Base-by-base conservation (phyloP, 139 green algal genomes). In the Klebsormidium nitens region DNA sequence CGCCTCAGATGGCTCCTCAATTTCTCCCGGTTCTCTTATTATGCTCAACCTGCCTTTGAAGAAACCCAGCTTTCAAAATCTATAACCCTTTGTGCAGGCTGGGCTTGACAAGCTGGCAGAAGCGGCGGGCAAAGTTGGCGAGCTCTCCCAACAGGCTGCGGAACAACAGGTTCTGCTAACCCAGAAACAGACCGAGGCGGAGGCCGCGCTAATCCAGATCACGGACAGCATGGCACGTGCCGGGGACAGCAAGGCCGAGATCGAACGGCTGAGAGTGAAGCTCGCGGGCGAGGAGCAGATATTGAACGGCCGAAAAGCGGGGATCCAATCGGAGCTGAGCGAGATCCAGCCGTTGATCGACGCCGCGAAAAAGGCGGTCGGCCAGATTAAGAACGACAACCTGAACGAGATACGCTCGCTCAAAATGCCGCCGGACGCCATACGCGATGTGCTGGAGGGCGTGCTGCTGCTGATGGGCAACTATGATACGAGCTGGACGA, bases 401-500 rank as follows among this genome's bases (percentile, higher is more conserved):
- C 81, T 95, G 36, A 88, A 85, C 47, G 89, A 95, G 81, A 89
- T 95, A 68, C 63, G 83, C 19, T 88, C 78, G n/a, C 69, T 93
- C 23, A 91, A 91, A 77, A 85, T 88, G 78, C 86, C 82, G 35
- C 82, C 82, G 37, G 79, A 85, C 34, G 73, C 77, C 56, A 85
- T 86, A 32, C 62, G 84, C 32, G 89, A 95, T 52, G 87, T 94
- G 63, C 82, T 95, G 39, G 85, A 92, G 74, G 88, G 85, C n/a
- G 87, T 93, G 32, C 72, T 95, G 40, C 62, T 73, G 59, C 63
- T 89, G 26, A 78, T 93, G 77, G 86, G 86, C 28, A 81, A 91
- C 71, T 62, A 84, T 47, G 89, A 95, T 79, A 93, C 85, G 31
- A 84, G 71, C 47, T 95, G 89, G 89, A 87, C 82, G 44, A 64